Conservation (phyloP, 805 yeast genomes). For the Yarrowia yakushimensis region DNA sequence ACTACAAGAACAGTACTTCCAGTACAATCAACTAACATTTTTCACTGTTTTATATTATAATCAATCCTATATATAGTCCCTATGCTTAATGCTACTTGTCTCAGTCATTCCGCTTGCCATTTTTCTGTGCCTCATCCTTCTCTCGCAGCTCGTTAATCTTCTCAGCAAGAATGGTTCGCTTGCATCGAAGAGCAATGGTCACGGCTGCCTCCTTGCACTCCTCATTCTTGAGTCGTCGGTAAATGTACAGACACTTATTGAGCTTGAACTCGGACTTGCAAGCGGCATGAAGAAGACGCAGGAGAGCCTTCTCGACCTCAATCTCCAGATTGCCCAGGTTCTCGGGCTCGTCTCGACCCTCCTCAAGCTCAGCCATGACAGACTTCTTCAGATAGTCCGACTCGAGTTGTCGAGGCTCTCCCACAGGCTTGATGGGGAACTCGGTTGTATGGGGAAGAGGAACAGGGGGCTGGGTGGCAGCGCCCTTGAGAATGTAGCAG, state of each 20-base stretch:
- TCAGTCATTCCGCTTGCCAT: not conserved
- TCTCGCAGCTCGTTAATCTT: constrained; percentile 55
- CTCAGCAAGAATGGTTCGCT: constrained; percentile 50
- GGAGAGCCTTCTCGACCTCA: constrained; percentile 69
- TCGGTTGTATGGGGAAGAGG: constrained; percentile 86
- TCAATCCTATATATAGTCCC: not conserved
- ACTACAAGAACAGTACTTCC: too few species aligned
- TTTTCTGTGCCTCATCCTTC: not conserved
- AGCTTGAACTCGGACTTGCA: constrained; percentile 59
- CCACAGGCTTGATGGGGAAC: constrained; percentile 65
- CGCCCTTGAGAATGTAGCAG: constrained; percentile 72
- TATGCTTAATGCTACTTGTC: not conserved
- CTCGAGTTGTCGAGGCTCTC: constrained; percentile 37
- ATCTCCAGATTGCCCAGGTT: constrained; percentile 44
- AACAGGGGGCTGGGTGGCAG: constrained; percentile 63
- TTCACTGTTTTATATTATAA: not conserved
- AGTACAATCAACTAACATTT: too few species aligned
- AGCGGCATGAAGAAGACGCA: constrained; percentile 68
- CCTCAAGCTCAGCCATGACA: constrained; percentile 30
- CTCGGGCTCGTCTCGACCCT: constrained; percentile 37
- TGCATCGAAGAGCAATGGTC: constrained; percentile 75
- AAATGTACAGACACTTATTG: constrained; percentile 67
- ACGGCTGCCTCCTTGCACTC: constrained; percentile 80
- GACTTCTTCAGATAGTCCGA: constrained; percentile 33
- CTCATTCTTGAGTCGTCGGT: constrained; percentile 65